phyloP scores from a whole-genome alignment of 2,329 filamentous ascomycete genomes.

The Arthrocladium fulminans region DNA sequence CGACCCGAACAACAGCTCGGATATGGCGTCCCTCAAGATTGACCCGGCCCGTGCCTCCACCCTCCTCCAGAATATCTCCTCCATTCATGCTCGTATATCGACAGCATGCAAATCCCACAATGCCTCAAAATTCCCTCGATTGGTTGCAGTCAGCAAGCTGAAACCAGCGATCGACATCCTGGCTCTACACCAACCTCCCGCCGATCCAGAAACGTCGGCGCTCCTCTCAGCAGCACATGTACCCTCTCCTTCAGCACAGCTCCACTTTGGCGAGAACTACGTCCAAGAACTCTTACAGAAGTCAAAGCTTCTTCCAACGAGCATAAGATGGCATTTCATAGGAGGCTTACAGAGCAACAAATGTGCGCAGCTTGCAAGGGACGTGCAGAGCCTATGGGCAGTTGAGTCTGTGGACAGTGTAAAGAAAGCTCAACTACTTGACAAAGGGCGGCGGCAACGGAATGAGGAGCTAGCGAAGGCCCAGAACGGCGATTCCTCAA shows the following conservation, averaged over 20 bases:
- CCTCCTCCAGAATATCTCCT: conserved; percentile 54
- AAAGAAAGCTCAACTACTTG: conserved; percentile 79
- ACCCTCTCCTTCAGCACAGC: conserved; percentile 10
- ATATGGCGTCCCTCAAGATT: conserved; percentile 5
- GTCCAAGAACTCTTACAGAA: conserved; percentile 83
- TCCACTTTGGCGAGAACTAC: conserved; percentile 96
- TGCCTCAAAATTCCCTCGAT: conserved; percentile 38
- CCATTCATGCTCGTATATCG: conserved; percentile 51
- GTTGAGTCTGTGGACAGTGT: conserved; percentile 80
- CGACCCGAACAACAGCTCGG: not conserved
- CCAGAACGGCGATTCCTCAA: conserved; percentile 23
- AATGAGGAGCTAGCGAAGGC: conserved; percentile 29
- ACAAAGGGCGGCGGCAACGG: conserved; percentile 60
- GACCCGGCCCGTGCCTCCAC: conserved; percentile 49
- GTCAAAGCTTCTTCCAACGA: conserved; percentile 62
- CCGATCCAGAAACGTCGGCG: not conserved
- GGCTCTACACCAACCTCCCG: conserved; percentile 58
- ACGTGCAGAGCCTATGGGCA: conserved; percentile 80
- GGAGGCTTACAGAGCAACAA: conserved; percentile 90
- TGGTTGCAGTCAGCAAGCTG: conserved; percentile 92
- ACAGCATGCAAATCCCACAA: conserved; percentile 33
- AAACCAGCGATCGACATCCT: conserved; percentile 90
- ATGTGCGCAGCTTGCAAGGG: conserved; percentile 72
- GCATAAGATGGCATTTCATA: conserved; percentile 92
- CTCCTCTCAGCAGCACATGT: conserved; percentile 26